These are phyloP conservation scores for Jacaranda mimosifolia DNA, from an alignment of 257 asterid species.

Conservation along the genomic window DNA sequence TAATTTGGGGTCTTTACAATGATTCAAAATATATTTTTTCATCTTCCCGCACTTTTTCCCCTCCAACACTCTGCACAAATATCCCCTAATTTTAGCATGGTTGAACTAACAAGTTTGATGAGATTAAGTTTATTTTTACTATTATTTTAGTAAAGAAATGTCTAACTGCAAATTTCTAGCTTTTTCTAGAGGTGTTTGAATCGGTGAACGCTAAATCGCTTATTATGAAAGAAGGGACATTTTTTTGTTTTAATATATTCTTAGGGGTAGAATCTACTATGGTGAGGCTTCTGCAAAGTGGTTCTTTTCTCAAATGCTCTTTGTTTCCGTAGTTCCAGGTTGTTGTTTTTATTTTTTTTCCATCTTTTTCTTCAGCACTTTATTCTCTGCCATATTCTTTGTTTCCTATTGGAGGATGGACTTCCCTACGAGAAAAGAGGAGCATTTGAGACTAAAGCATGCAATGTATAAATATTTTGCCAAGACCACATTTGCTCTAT, in stretches of 20 bases:
- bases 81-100: too few species aligned
- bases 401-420: not conserved
- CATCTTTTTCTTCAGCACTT: not conserved
- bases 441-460: too few species aligned
- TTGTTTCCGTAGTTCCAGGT: slow-evolving; percentile 39
- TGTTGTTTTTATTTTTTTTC: not conserved
- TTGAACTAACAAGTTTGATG: too few species aligned
- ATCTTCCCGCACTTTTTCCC: too few species aligned
- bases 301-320: slow-evolving; percentile 48
- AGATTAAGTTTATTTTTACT: too few species aligned
- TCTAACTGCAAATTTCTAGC: too few species aligned
- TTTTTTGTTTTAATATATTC: not conserved
- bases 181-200: not conserved
- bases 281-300: slow-evolving; percentile 55
- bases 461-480: not conserved
- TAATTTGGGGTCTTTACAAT: too few species aligned
- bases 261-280: slow-evolving; percentile 24
- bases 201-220: slow-evolving; percentile 3
- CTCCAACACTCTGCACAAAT: too few species aligned
- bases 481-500: not conserved
- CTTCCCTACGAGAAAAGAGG: not conserved
- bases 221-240: not conserved
- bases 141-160: too few species aligned
- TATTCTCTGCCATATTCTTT: not conserved
- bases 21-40: too few species aligned